Conservation (phyloP, 2,329 filamentous ascomycete species). For the Calonectria pteridis region DNA sequence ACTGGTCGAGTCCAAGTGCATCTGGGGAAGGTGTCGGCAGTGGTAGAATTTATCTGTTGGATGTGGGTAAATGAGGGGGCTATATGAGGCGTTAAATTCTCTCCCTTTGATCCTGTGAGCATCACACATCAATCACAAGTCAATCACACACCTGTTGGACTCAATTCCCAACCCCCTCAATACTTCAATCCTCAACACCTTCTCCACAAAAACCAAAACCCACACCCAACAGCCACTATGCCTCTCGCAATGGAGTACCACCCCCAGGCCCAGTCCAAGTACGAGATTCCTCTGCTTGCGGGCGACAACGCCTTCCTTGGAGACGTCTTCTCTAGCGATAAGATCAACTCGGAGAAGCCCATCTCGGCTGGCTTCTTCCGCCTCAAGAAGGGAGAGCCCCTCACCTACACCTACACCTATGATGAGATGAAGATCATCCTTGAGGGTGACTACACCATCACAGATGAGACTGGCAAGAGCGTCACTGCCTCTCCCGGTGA, state of each 20-base stretch:
- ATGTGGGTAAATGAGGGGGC: neutral
- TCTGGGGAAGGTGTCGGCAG: neutral
- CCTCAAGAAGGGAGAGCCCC: slow-evolving; percentile 74
- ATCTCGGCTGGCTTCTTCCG: slow-evolving; percentile 75
- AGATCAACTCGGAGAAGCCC: slow-evolving; percentile 68
- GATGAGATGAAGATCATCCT: slow-evolving; percentile 82
- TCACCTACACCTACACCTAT: slow-evolving; percentile 78
- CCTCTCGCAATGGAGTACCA: slow-evolving; percentile 62
- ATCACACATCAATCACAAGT: neutral
- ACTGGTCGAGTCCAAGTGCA: neutral
- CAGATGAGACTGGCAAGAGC: slow-evolving; percentile 70
- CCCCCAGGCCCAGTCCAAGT: slow-evolving; percentile 68
- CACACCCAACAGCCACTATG: slow-evolving; percentile 43
- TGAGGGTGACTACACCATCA: slow-evolving; percentile 75
- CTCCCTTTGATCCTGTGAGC: neutral
- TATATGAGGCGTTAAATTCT: slow-evolving; percentile 20
- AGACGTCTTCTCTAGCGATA: slow-evolving; percentile 69
- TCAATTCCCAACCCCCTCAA: neutral
- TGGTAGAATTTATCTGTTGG: neutral
- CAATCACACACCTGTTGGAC: neutral
- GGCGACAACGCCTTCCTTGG: slow-evolving; percentile 77
- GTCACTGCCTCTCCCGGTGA: slow-evolving; percentile 72
- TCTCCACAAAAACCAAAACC: neutral
- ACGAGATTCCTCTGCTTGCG: slow-evolving; percentile 74
- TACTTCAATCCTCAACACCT: neutral